Percentiles rank a stretch among this genome's conserved stretches.
Evolutionary conservation across 352 stramenopile genomes (phyloP).

Genomic region (Ochromonadaceae sp.): DNA sequence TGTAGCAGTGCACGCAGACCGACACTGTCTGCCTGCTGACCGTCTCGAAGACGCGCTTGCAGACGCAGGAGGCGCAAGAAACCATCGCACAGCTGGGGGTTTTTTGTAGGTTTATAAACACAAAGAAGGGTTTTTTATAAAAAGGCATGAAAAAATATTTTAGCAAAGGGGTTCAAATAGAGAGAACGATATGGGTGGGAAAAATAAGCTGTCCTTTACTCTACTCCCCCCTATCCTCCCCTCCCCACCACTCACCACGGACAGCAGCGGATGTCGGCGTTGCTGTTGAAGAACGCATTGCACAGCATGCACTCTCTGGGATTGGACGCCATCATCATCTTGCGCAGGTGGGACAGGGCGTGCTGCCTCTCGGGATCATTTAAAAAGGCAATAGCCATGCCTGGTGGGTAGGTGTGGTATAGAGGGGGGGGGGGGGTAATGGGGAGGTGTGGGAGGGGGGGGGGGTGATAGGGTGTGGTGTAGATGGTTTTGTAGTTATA

Average conservation of each 20-base stretch:
- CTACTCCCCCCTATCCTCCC: not conserved
- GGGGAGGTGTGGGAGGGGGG: no score
- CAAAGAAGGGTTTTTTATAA: not conserved
- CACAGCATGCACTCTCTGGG: conserved; percentile 25
- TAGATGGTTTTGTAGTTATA: no score
- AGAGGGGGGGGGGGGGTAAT: no score
- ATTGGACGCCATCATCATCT: conserved; percentile 19
- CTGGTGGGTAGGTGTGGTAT: no score
- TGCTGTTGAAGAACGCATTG: not conserved
- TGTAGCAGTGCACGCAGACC: conserved; percentile 27
- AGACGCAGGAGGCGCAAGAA: conserved; percentile 20
- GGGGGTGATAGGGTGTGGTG: no score
- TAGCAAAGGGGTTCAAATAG: no score
- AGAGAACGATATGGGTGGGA: no score
- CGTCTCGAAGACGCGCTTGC: conserved; percentile 24
- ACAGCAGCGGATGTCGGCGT: conserved; percentile 7
- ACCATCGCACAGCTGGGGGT: conserved; percentile 23
- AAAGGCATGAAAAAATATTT: no score
- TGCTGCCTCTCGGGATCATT: conserved; percentile 17
- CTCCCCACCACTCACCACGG: not conserved
- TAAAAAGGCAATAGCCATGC: conserved; percentile 18
- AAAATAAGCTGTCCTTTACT: no score
- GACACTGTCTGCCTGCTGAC: conserved; percentile 12
- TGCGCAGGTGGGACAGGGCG: conserved; percentile 7
- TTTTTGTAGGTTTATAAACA: not conserved